Evolutionary conservation across 2,329 filamentous ascomycete genomes (phyloP), one percentile per base, ranked within the genome.

Genomic region (Cladorrhinum sp.): DNA sequence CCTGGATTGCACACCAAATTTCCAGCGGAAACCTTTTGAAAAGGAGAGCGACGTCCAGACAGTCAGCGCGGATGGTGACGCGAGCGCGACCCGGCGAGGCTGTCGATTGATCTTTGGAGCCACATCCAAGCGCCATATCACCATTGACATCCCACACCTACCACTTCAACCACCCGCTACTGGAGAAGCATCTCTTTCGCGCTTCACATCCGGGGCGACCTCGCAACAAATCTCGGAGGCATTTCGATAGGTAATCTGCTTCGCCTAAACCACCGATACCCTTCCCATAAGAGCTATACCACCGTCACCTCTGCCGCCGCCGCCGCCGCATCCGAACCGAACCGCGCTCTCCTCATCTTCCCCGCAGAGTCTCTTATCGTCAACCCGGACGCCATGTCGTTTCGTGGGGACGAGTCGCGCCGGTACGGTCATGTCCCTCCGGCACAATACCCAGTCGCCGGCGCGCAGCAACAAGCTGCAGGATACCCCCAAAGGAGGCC

Each of bases 371-470:
- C 41, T 22, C 41, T 45, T 18, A 45, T 45, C 41, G 41, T 7
- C 41, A 22, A 45, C 7, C n/a, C 41, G 8, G 16, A 45, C 41
- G 16, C 38, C 68, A 88, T 88, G 85, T 87, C 85, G 59, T 88
- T 88, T 71, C 79, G 82, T 70, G 82, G 82, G 69, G 83, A 87
- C 67, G 80, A 83, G 68, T 82, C 85, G 71, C 81, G 83, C 73
- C 83, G 85, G 50, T 88, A 88, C 68, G 85, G 85, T 75, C 84
- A 88, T 74, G 76, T 88, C 54, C 85, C 86, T 63, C 86, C 85
- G 16, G 85, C 85, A 27, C 85, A 87, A 70, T 88, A 88, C 67
- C 80, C 83, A 16, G 76, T 84, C 65, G 76, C 79, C 52, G 38
- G 50, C 20, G 73, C 73, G 62, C 77, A 74, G 63, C 73, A 77